Evolutionary conservation across 306 rosid genomes (phyloP).

Genomic region (Erythrophleum fordii): DNA sequence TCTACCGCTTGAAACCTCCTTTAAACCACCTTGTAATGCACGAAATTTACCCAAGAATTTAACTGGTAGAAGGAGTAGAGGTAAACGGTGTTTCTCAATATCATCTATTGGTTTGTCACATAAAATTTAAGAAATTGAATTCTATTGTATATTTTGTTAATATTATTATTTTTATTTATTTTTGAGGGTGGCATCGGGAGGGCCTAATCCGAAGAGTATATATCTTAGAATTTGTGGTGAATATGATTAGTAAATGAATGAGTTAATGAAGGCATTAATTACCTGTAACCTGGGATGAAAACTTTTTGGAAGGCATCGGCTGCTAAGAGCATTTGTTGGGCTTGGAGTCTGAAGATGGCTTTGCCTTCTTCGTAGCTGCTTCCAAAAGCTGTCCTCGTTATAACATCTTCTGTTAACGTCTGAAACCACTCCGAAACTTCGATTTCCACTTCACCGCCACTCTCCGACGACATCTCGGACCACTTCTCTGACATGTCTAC

Average conservation of each 20-base stretch:
- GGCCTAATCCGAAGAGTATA: no score
- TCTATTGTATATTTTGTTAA: not conserved
- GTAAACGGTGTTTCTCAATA: no score
- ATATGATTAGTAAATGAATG: not conserved
- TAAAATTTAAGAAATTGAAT: not conserved
- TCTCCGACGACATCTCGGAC: conserved; percentile 47
- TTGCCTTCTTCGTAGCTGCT: conserved; percentile 93
- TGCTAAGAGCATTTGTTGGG: conserved; percentile 80
- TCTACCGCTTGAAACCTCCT: no score
- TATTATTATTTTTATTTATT: no score
- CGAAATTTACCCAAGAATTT: no score
- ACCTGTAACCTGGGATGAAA: conserved; percentile 97
- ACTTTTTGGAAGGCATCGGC: conserved; percentile 89
- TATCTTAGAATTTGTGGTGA: no score
- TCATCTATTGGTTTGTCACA: no score
- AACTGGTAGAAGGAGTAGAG: no score
- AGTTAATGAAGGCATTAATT: not conserved
- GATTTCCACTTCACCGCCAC: conserved; percentile 76
- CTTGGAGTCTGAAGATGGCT: conserved; percentile 75
- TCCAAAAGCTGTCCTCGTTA: conserved; percentile 81
- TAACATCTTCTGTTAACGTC: conserved; percentile 76
- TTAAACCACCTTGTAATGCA: no score
- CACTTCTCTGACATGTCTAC: conserved; percentile 81
- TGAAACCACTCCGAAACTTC: conserved; percentile 90
- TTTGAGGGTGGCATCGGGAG: no score